phyloP scores from a whole-genome alignment of 2,329 filamentous ascomycete genomes.

The Byssoonygena ceratinophila region DNA sequence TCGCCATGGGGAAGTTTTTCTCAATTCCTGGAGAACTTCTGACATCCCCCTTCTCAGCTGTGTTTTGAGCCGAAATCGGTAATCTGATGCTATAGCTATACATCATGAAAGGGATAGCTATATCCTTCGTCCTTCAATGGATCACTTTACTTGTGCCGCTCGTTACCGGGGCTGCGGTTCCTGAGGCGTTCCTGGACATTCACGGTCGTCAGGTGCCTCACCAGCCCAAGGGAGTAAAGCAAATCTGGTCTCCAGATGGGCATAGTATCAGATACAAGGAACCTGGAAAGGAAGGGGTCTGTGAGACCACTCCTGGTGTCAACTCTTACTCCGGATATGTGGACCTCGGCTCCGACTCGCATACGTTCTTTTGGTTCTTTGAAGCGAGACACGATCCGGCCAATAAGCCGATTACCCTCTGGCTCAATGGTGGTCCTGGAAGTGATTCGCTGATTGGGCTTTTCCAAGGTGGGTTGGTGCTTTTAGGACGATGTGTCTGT shows the following conservation, averaged over 20 bases:
- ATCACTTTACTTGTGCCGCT: not conserved
- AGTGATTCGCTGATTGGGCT: slow-evolving; percentile 47
- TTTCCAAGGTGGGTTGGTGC: slow-evolving; percentile 31
- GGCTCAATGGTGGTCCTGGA: slow-evolving; percentile 54
- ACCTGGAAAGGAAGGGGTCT: slow-evolving; percentile 42
- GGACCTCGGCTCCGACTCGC: slow-evolving; percentile 42
- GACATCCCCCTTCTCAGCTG: not conserved
- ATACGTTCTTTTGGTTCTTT: slow-evolving; percentile 58
- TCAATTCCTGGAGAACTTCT: not conserved
- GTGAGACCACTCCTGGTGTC: slow-evolving; percentile 48
- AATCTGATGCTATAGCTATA: no score
- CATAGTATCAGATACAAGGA: slow-evolving; percentile 50
- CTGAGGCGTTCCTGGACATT: slow-evolving; percentile 18
- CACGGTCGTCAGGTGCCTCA: slow-evolving; percentile 29
- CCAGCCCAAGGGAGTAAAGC: slow-evolving; percentile 30
- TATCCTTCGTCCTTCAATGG: slow-evolving; percentile 7
- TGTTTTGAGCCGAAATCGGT: not conserved
- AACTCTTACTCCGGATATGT: slow-evolving; percentile 52
- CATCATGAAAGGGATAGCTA: slow-evolving; percentile 1
- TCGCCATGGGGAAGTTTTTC: not conserved
- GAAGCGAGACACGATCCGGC: slow-evolving; percentile 45
- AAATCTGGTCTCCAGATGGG: slow-evolving; percentile 33
- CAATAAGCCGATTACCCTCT: slow-evolving; percentile 50
- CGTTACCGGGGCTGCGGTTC: slow-evolving; percentile 19
- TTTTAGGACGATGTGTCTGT: not conserved